A percentile compares a stretch with the other conserved stretches of the same genome.
phyloP scores from a whole-genome alignment of 1,284 basidiomycete species.

The Leucocoprinus gongylophorus region DNA sequence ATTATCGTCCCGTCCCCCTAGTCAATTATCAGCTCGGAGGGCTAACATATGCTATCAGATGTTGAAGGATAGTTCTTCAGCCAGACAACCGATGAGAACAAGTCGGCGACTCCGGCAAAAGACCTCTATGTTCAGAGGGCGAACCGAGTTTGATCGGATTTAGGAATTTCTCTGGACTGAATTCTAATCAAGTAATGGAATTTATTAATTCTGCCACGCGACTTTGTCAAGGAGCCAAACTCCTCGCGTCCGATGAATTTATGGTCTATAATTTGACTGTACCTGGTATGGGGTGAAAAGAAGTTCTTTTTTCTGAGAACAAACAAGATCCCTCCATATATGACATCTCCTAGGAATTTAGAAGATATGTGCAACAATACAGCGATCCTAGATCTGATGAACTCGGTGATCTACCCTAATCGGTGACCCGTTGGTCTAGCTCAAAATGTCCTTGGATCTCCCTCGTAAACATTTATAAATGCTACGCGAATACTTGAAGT shows the following conservation, averaged over 20 bases:
- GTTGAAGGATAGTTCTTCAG: slow-evolving; percentile 3
- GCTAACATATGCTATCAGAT: no score
- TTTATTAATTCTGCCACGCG: slow-evolving; percentile 3
- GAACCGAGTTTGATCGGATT: slow-evolving; percentile 8
- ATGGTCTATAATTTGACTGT: slow-evolving; percentile 22
- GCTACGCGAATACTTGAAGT: slow-evolving; percentile 31
- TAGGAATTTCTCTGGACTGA: slow-evolving; percentile 8
- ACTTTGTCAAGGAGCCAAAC: slow-evolving; percentile 7
- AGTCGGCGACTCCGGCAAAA: slow-evolving; percentile 24
- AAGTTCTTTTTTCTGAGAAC: slow-evolving; percentile 25
- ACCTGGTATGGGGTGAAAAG: slow-evolving; percentile 33
- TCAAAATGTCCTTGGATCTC: slow-evolving; percentile 41
- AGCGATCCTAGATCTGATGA: slow-evolving; percentile 53
- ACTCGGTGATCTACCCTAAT: slow-evolving; percentile 54
- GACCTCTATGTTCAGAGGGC: not conserved
- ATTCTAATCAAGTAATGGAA: slow-evolving; percentile 9
- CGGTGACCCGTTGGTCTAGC: slow-evolving; percentile 45
- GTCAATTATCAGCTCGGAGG: not conserved
- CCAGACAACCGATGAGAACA: slow-evolving; percentile 28
- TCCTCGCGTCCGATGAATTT: slow-evolving; percentile 15
- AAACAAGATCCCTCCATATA: slow-evolving; percentile 30
- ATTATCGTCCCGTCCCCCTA: slow-evolving; percentile 18
- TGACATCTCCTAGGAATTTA: slow-evolving; percentile 37
- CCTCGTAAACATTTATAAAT: slow-evolving; percentile 42
- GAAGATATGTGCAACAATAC: slow-evolving; percentile 35